Conservation (phyloP, 1,284 basidiomycete genomes). For the Mycosarcoma mackinlayi region DNA sequence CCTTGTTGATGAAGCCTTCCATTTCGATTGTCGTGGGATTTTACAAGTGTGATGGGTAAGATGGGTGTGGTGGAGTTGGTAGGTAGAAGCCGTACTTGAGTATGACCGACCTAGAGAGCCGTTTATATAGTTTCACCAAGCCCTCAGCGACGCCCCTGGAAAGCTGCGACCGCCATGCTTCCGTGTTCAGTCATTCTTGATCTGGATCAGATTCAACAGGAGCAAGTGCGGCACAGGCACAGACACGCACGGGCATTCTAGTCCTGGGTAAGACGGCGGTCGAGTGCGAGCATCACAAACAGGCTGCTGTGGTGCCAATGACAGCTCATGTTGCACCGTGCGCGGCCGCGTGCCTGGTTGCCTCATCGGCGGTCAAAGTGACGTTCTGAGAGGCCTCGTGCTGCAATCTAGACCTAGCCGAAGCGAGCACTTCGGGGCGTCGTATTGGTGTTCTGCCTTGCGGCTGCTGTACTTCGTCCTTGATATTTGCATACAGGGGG, state of each 20-base stretch:
- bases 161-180: too few species aligned
- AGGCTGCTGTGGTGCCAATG: not conserved
- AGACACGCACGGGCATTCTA: not conserved
- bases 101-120: not conserved
- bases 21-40: too few species aligned
- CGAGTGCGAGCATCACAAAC: not conserved
- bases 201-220: too few species aligned
- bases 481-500: too few species aligned
- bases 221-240: too few species aligned
- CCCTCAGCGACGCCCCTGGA: not conserved
- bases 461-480: not conserved
- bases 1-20: constrained; percentile 60
- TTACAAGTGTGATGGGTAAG: not conserved
- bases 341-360: constrained; percentile 1
- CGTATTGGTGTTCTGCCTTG: not conserved
- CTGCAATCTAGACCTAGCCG: not conserved
- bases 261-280: too few species aligned
- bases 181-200: too few species aligned
- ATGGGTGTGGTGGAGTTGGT: not conserved
- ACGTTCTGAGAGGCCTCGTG: not conserved
- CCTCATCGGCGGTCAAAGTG: constrained; percentile 7
- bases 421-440: not conserved
- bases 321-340: constrained; percentile 3
- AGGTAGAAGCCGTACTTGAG: too few species aligned
- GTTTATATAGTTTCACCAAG: constrained; percentile 4